These are phyloP conservation scores for Nasturtium officinale DNA, from an alignment of 345 rosid species.

Conservation along the genomic window DNA sequence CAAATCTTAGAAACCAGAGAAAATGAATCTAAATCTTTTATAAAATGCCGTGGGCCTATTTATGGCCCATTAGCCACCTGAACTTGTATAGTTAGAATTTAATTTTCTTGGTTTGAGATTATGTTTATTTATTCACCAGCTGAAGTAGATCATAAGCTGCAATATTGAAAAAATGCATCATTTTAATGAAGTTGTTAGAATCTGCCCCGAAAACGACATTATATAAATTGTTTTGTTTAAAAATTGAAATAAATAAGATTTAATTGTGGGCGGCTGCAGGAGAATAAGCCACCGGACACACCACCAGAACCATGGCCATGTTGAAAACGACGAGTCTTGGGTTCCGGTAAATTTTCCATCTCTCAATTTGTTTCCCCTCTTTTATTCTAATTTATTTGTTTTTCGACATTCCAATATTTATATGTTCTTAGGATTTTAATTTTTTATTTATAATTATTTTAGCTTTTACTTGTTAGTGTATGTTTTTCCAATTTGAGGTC, in stretches of 20 bases:
- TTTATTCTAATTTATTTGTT: neutral
- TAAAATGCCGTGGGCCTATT: slow-evolving; percentile 33
- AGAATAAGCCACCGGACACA: slow-evolving; percentile 89
- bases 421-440: slow-evolving; percentile 12
- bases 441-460: neutral
- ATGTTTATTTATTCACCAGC: slow-evolving; percentile 1
- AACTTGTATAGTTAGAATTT: neutral
- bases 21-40: slow-evolving; percentile 12
- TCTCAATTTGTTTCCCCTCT: neutral
- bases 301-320: slow-evolving; percentile 88
- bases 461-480: no score
- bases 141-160: neutral
- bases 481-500: neutral
- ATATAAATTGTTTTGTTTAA: neutral
- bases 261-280: slow-evolving; percentile 45
- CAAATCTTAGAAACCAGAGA: slow-evolving; percentile 22
- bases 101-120: neutral
- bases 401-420: neutral
- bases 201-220: slow-evolving; percentile 11
- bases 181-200: neutral
- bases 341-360: slow-evolving; percentile 55
- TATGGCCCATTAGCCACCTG: slow-evolving; percentile 16
- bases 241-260: neutral
- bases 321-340: slow-evolving; percentile 88
- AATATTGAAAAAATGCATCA: neutral